Evolutionary conservation across 257 asterid species (phyloP).

Genomic region (Nicotiana attenuata): DNA sequence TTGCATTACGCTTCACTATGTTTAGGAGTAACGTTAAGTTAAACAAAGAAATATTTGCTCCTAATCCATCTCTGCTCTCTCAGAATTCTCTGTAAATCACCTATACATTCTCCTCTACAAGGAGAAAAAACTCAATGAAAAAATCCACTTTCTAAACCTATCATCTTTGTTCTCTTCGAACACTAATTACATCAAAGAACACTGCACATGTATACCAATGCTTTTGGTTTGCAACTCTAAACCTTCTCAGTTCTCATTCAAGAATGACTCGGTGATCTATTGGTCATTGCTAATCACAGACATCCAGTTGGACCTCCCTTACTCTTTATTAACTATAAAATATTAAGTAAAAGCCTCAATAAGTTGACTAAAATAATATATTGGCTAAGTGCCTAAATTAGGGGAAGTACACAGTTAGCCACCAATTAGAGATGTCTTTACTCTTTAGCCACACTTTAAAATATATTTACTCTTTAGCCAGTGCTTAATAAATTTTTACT

Average conservation of each 20-base stretch:
- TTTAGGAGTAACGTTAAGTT: not conserved
- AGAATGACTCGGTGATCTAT: too few relatives aligned
- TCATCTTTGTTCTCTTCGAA: not conserved
- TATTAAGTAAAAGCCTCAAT: too few relatives aligned
- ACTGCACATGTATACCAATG: slow-evolving; percentile 32
- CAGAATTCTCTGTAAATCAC: not conserved
- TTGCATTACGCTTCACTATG: not conserved
- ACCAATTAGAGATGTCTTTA: too few relatives aligned
- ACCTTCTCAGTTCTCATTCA: too few relatives aligned
- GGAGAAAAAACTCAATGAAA: not conserved
- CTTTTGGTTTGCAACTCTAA: slow-evolving; percentile 20
- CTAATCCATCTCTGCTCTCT: not conserved
- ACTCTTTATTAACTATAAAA: too few relatives aligned
- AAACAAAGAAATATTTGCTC: not conserved
- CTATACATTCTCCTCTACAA: slow-evolving; percentile 6
- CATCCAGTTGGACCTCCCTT: too few relatives aligned
- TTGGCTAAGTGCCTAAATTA: not conserved
- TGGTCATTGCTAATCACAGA: too few relatives aligned
- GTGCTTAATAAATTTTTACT: too few relatives aligned
- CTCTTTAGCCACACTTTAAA: too few relatives aligned
- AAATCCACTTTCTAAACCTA: not conserved
- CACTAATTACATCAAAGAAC: slow-evolving; percentile 22
- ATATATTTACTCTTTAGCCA: too few relatives aligned
- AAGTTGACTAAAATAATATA: not conserved
- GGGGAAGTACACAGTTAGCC: too few relatives aligned